A percentile compares a stretch with the other conserved stretches of the same genome.
These are phyloP conservation scores for Plantago lanceolata DNA, from an alignment of 305 asterid genomes.

Conservation along the genomic window DNA sequence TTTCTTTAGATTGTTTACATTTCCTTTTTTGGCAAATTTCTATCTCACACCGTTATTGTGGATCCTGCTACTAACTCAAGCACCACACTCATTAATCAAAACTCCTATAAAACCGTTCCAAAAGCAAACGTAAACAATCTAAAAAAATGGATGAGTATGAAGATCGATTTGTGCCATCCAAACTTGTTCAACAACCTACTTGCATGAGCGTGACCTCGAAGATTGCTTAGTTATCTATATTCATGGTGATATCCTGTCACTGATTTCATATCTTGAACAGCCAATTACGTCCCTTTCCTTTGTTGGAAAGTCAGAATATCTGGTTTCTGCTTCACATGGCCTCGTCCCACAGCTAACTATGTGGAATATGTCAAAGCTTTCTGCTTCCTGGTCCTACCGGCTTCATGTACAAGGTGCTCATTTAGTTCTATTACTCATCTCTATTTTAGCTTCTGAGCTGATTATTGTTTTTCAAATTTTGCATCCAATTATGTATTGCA, in stretches of 20 bases:
- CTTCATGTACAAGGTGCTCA: constrained; percentile 66
- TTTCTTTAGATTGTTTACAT: no score
- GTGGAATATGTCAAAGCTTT: constrained; percentile 72
- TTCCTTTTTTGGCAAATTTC: no score
- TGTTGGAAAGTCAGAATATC: constrained; percentile 73
- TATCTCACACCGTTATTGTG: no score
- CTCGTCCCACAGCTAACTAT: constrained; percentile 51
- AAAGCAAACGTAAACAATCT: no score
- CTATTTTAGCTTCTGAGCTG: constrained; percentile 5
- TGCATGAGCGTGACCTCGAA: not conserved
- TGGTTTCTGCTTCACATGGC: constrained; percentile 75
- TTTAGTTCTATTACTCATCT: not conserved
- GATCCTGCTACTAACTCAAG: no score
- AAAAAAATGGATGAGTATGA: no score
- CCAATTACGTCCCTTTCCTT: constrained; percentile 60
- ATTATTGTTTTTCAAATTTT: constrained; percentile 2
- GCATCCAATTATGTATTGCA: not conserved
- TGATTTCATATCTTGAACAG: constrained; percentile 34
- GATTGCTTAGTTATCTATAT: not conserved
- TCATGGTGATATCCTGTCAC: constrained; percentile 4
- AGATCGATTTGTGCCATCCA: not conserved
- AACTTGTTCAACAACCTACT: not conserved
- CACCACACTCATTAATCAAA: no score
- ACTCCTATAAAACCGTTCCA: no score
- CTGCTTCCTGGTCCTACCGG: constrained; percentile 68